Base-by-base conservation (phyloP, 768 basidiomycete genomes). In the Sporobolomyces roseus region DNA sequence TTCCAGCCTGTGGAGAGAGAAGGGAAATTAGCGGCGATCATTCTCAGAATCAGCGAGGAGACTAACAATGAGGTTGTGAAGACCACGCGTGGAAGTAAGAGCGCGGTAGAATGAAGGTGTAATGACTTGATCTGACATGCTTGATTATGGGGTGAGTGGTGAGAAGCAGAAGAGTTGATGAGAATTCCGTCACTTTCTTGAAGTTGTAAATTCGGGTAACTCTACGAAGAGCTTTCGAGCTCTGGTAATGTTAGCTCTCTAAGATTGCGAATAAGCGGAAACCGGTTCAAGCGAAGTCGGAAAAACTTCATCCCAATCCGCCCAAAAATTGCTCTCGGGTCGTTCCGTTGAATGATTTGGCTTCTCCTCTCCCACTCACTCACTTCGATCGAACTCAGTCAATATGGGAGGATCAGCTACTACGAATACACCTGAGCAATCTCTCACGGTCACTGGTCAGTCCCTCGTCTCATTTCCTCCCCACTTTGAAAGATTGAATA, bases 391-490 rank as follows among this genome's bases (percentile, higher is more conserved):
- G 12, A 7, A 43, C 56, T 16, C 56, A 14, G 27, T 13, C 54
- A 21, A 12, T 25, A 64, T 58, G 53, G 35, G 25, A 27, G 48
- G 6, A 1, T 7, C 43, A 49, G 21, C 30, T 7, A 9, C n/a
- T 23, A 3, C 62, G 5, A 8, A 19, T 14, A 10, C 35, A 0
- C 35, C 36, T 17, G 27, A 66, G 16, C 33, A 66, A 16, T 49
- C 70, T 6, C 30, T 72, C 49, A 68, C 71, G 21, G 54, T 72
- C 43, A 72, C 66, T 7, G 71, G 71, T 68, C 2, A 16, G 71
- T 6, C 14, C 7, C 48, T 3, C 1, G 17, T 36, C 45, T 23
- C 14, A 13, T 46, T 46, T 21, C 21, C 21, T 30, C 46, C 12
- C 46, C 14, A 9, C 46, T n/a, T 29, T n/a, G 30, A 13, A 27